These are phyloP conservation scores for Zhuliangozyma blackwelliae DNA, from an alignment of 1,139 yeast species.

Conservation along the genomic window DNA sequence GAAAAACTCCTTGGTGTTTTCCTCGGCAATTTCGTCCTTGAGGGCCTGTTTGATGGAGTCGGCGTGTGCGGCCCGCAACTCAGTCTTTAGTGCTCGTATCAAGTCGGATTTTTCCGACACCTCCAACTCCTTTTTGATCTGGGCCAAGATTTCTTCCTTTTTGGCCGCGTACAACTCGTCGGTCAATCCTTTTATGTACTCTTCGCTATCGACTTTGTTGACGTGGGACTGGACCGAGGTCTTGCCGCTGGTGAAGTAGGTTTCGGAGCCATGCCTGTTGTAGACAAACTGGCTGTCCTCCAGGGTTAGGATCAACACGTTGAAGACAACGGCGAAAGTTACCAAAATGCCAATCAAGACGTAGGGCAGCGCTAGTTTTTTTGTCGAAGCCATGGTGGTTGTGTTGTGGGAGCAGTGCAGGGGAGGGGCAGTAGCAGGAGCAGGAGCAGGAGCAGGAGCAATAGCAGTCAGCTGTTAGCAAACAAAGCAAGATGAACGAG, in stretches of 20 bases:
- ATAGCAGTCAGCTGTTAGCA: too few relatives aligned
- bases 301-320: constrained; percentile 7
- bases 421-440: too few relatives aligned
- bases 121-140: constrained; percentile 7
- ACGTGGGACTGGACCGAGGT: constrained; percentile 8
- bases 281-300: neutral
- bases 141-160: constrained; percentile 9
- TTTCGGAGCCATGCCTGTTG: constrained; percentile 3
- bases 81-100: constrained; percentile 8
- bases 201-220: constrained; percentile 9
- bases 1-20: constrained; percentile 19
- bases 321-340: constrained; percentile 7
- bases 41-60: constrained; percentile 16
- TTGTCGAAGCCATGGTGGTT: too few relatives aligned
- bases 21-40: constrained; percentile 12
- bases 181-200: constrained; percentile 6
- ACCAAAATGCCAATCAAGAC: constrained; percentile 7
- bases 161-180: constrained; percentile 11
- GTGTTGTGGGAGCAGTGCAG: too few relatives aligned
- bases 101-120: constrained; percentile 7
- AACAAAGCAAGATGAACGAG: too few relatives aligned
- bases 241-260: constrained; percentile 8
- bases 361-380: constrained; percentile 1
- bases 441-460: too few relatives aligned
- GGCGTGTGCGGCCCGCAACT: constrained; percentile 7